Base-by-base conservation (phyloP, 2,329 filamentous ascomycete species). In the Colletotrichum australisinense region DNA sequence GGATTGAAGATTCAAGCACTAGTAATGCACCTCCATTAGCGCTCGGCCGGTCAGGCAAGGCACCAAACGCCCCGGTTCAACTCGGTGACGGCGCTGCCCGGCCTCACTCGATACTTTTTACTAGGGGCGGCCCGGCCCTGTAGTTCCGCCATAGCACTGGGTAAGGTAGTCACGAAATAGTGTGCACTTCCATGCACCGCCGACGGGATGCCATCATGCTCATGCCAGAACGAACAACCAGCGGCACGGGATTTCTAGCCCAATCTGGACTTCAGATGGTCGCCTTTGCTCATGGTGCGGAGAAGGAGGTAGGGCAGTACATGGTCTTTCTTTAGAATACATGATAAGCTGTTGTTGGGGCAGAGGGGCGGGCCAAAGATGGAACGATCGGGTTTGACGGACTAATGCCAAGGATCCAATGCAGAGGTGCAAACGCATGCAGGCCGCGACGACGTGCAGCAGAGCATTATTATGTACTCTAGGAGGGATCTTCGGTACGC, bases 101-200 rank as follows among this genome's bases (percentile, higher is more conserved):
- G 30, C 19, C 5, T 63, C 19, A 30, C 57, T 52, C 11, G 16
- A 53, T 5, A 19, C 4, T 16, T 42, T 42, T 69, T 12, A 24
- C 65, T 72, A 72, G 69, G 69, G 58, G 53, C 69, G 69, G 69
- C 66, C 69, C 69, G 69, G 69, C 56, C 69, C 65, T 56, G 42
- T 30, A 22, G 30, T 69, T 64, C 66, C 53, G 66, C 16, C 24
- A 38, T 24, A 55, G 58, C 30, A 38, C 35, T 62, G 24, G 42
- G 42, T 49, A 49, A 49, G 42, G 42, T 49, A 22, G 42, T n/a
- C 19, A 7, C 19, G 8, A 19, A 49, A 22, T 22, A 24, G n/a
- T 16, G 42, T 24, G 35, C 35, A 9, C 32, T 57, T 32, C 56
- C 9, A 28, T 58, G 53, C 11, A 46, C 14, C 12, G 32, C 32